Evolutionary conservation across 2,329 filamentous ascomycete species (phyloP).

Genomic region (Diaporthe capsici): DNA sequence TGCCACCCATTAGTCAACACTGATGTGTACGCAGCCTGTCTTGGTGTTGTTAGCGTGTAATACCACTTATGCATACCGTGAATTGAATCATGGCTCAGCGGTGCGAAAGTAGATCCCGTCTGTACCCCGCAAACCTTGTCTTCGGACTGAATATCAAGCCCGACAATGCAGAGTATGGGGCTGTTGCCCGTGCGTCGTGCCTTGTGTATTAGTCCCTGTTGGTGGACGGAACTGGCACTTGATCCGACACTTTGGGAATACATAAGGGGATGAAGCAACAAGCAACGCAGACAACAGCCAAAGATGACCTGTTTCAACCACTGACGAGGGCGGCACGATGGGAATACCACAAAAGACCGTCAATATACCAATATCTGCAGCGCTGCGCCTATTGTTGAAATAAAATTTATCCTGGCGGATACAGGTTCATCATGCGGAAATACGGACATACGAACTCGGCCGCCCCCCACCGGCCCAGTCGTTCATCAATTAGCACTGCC

Average conservation of each 20-base stretch:
- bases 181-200: background rate
- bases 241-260: background rate
- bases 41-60: background rate
- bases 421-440: background rate
- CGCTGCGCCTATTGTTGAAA: background rate
- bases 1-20: background rate
- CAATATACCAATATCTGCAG: background rate
- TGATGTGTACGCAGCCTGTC: background rate
- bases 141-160: background rate
- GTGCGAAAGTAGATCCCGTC: background rate
- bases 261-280: background rate
- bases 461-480: background rate
- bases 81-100: background rate
- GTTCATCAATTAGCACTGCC: background rate
- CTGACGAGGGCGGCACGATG: too few species aligned
- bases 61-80: background rate
- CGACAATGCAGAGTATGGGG: background rate
- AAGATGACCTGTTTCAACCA: background rate
- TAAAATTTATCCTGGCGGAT: background rate
- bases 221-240: background rate
- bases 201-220: too few species aligned
- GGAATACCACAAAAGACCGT: background rate
- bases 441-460: background rate
- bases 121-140: background rate
- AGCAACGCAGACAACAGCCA: background rate